Evolutionary conservation across 192 early-diverging fungal species (phyloP).

Genomic region (Coemansia sp.): DNA sequence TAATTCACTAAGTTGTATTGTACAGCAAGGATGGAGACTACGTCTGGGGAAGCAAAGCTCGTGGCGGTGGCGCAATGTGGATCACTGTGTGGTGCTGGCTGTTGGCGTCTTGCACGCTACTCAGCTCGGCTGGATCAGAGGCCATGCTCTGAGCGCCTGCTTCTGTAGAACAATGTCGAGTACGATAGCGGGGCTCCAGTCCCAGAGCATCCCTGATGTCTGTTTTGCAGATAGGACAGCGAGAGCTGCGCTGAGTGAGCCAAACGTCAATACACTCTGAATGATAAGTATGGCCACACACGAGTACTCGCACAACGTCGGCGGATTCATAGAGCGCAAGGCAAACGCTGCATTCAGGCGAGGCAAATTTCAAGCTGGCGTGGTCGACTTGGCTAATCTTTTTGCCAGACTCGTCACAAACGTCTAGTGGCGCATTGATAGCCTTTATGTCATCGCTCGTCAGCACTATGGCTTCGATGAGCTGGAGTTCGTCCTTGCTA

Average conservation of each 20-base stretch:
- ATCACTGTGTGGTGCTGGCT: slow-evolving; percentile 8
- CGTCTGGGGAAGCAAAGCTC: not conserved
- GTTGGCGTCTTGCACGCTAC: not conserved
- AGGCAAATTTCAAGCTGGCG: slow-evolving; percentile 34
- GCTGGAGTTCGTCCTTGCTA: slow-evolving; percentile 31
- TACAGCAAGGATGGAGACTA: not conserved
- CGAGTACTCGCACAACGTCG: slow-evolving; percentile 58
- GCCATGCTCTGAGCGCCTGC: not conserved
- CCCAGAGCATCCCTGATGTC: slow-evolving; percentile 31
- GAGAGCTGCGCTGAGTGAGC: slow-evolving; percentile 35
- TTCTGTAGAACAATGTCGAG: not conserved
- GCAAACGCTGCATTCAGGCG: slow-evolving; percentile 62
- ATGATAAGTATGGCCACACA: slow-evolving; percentile 66
- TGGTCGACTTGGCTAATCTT: not conserved
- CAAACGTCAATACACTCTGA: slow-evolving; percentile 61
- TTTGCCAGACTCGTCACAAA: not conserved
- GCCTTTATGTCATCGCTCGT: slow-evolving; percentile 15
- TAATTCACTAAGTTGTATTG: not conserved
- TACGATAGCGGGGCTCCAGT: slow-evolving; percentile 10
- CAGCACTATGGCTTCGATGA: slow-evolving; percentile 24
- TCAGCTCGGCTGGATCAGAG: not conserved
- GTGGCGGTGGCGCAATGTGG: slow-evolving; percentile 14
- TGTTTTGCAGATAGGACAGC: slow-evolving; percentile 47
- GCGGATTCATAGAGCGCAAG: slow-evolving; percentile 56
- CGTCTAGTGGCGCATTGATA: slow-evolving; percentile 12